Conservation (phyloP, 1,139 yeast genomes). For the Insectozyma bohioensis region DNA sequence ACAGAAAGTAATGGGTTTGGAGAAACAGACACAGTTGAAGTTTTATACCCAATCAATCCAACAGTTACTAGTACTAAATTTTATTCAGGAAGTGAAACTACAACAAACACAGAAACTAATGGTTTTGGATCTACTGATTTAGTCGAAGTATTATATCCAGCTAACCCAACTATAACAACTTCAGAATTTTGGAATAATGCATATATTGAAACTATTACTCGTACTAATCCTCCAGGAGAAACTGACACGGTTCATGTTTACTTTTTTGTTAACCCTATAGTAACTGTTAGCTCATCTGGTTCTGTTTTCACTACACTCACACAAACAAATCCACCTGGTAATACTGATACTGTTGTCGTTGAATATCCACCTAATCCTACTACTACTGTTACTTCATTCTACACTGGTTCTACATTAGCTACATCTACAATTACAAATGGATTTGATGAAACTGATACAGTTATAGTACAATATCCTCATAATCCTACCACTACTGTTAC, state of each 20-base stretch:
- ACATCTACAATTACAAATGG: conserved; percentile 12
- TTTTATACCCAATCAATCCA: conserved; percentile 18
- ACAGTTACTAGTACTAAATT: conserved; percentile 13
- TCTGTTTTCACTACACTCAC: conserved; percentile 6
- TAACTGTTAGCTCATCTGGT: conserved; percentile 7
- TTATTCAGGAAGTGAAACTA: conserved; percentile 11
- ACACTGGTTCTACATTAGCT: conserved; percentile 9
- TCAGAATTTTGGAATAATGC: conserved; percentile 13
- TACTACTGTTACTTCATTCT: conserved; percentile 10
- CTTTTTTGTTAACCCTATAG: conserved; percentile 16
- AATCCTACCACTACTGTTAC: conserved; percentile 12
- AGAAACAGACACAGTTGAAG: conserved; percentile 18
- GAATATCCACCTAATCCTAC: conserved; percentile 15
- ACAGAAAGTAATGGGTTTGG: conserved; percentile 14
- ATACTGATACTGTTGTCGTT: conserved; percentile 3
- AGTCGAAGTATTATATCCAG: conserved; percentile 16
- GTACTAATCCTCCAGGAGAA: conserved; percentile 10
- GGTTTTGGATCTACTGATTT: conserved; percentile 16
- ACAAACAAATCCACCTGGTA: conserved; percentile 5
- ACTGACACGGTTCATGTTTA: conserved; percentile 15
- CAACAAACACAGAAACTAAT: conserved; percentile 13
- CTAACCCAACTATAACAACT: conserved; percentile 14
- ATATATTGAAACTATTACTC: conserved; percentile 6
- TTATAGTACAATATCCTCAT: conserved; percentile 20
- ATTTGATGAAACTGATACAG: conserved; percentile 17